Base-by-base conservation (phyloP, 805 yeast genomes). In the Blastobotrys robertii region DNA sequence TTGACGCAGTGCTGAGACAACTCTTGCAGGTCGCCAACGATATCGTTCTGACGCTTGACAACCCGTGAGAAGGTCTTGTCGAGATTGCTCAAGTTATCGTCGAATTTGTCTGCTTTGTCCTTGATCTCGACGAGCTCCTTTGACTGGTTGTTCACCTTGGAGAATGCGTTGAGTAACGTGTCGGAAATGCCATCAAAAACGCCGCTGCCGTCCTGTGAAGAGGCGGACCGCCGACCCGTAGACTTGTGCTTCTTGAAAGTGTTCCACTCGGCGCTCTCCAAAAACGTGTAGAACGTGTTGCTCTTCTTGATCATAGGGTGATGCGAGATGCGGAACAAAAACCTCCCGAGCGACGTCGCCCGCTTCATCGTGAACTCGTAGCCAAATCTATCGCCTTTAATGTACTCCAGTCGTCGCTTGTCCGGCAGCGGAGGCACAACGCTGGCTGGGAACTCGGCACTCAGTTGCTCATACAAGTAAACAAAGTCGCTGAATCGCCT, bases 361-460 rank as follows among this genome's bases (percentile, higher is more conserved):
- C 98, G 68, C 58, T 84, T 84, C 47, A 72, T 68, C 0, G 95
- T 90, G 61, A 92, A 92, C 45, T 84, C 87, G 10, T 76, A 70
- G 22, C 90, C 78, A 59, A 90, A 90, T 32, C 97, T 70, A 54
- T 90, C 97, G 8, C 98, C 97, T 32, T 94, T 87, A 41, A 90
- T 72, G 62, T 92, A 90, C 59, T 90, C 95, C 53, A 90, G 69
- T 47, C 94, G 76, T 65, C 84, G 84, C 61, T 87, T 88, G 48
- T 90, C 94, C 0, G 98, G 98, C 42, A 90, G 69, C 10, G 97
- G 97, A 1, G 98, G 98, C 0, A 90, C 76, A 10, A 92, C 76
- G 46, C 84, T 71, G 3, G 92, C 83, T 0, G 97, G 95, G 58
- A 69, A 83, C 57, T 88, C 96, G 51, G 77, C 80, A 40, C 70